phyloP scores from a whole-genome alignment of 345 rosid genomes.

The Salix purpurea region DNA sequence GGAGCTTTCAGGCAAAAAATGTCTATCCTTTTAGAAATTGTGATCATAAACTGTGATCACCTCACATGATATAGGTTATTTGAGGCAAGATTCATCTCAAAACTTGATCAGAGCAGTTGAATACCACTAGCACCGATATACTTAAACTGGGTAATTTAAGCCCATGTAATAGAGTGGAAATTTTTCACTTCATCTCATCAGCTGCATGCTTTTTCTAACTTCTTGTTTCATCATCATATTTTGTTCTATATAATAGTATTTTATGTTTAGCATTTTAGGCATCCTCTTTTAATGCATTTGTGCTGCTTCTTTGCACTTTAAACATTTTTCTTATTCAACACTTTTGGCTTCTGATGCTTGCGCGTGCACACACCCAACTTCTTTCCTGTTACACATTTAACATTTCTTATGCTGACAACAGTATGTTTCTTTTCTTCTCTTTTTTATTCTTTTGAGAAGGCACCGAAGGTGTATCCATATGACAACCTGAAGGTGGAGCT shows the following conservation, averaged over 20 bases:
- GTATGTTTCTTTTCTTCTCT: neutral
- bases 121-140: neutral
- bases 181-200: neutral
- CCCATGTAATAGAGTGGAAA: neutral
- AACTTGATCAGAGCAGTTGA: neutral
- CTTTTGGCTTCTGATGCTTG: no score
- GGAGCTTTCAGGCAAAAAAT: no score
- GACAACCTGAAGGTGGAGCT: conserved; percentile 96
- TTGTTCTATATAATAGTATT: no score
- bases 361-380: no score
- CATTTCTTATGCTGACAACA: neutral
- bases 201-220: no score
- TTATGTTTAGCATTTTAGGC: no score
- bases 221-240: no score
- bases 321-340: no score
- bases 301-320: no score
- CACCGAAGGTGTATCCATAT: conserved; percentile 87
- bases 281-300: no score
- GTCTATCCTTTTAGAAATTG: no score
- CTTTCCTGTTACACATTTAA: neutral
- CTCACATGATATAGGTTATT: neutral
- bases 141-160: neutral
- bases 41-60: neutral
- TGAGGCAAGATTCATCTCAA: no score
- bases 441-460: conserved; percentile 37